These are phyloP conservation scores for Camillea tinctor DNA, from an alignment of 2,329 filamentous ascomycete species.

Conservation along the genomic window DNA sequence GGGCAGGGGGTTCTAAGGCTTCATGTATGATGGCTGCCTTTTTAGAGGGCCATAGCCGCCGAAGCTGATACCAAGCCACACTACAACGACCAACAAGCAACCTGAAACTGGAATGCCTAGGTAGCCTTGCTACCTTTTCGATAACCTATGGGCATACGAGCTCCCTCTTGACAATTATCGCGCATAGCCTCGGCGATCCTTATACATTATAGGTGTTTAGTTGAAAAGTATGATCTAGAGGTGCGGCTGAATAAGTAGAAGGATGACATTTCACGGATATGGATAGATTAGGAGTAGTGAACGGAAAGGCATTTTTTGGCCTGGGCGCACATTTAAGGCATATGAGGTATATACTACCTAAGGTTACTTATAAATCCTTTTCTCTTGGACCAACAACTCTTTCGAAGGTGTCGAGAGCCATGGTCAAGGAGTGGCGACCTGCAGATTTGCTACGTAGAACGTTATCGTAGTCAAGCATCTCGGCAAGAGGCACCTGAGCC, in stretches of 20 bases:
- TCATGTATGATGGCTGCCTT: background rate
- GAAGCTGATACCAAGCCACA: background rate
- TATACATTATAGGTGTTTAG: background rate
- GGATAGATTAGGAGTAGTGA: background rate
- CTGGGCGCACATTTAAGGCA: background rate
- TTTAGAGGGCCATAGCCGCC: background rate
- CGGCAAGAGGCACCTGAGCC: conserved; percentile 87
- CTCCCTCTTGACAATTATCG: background rate
- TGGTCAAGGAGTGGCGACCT: conserved; percentile 65
- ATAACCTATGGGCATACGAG: too few species aligned
- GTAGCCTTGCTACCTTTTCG: too few species aligned
- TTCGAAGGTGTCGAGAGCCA: conserved; percentile 59
- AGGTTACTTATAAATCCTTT: conserved; percentile 36
- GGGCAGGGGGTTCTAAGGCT: too few species aligned
- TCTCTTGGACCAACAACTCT: conserved; percentile 54
- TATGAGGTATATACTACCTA: background rate
- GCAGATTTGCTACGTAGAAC: conserved; percentile 85
- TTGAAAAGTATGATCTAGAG: too few species aligned
- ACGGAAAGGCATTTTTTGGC: background rate
- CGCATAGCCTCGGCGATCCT: background rate
- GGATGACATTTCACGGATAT: background rate
- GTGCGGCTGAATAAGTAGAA: too few species aligned
- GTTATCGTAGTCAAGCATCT: conserved; percentile 94
- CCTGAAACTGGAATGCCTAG: too few species aligned
- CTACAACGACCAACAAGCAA: background rate